Evolutionary conservation across 2,329 filamentous ascomycete genomes (phyloP).

Genomic region (Pestalotiopsis sp.): DNA sequence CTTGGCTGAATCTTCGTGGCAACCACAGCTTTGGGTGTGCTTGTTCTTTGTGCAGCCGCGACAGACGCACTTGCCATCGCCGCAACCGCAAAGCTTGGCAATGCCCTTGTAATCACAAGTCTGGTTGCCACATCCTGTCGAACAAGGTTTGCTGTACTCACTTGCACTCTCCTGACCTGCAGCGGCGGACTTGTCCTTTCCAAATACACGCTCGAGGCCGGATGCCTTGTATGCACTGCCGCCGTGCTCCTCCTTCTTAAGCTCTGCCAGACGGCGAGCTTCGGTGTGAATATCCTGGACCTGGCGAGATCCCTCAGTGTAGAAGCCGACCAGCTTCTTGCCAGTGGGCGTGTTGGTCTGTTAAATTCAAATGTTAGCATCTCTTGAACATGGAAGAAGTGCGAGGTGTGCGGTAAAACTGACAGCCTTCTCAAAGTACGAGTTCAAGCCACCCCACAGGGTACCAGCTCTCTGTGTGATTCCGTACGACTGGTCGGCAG

Average conservation of each 20-base stretch:
- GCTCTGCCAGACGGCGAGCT: constrained; percentile 80
- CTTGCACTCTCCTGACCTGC: constrained; percentile 19
- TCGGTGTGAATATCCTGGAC: constrained; percentile 92
- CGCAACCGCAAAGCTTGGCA: background rate
- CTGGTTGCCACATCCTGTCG: background rate
- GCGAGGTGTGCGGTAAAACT: background rate
- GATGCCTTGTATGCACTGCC: constrained; percentile 60
- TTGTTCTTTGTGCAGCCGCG: background rate
- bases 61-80: background rate
- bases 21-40: background rate
- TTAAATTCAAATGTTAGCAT: background rate
- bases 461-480: constrained; percentile 71
- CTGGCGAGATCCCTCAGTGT: constrained; percentile 80
- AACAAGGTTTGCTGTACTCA: constrained; percentile 14
- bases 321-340: constrained; percentile 85
- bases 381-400: too few relatives aligned
- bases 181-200: constrained; percentile 44
- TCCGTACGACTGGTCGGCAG: constrained; percentile 81
- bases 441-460: constrained; percentile 66
- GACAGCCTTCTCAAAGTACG: constrained; percentile 90
- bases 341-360: constrained; percentile 77
- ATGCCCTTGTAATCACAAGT: constrained; percentile 12
- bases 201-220: constrained; percentile 58
- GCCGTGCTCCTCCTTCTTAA: constrained; percentile 72
- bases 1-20: background rate